Percentiles rank a stretch among this genome's conserved stretches.
Conservation (phyloP, 2,329 filamentous ascomycete species). For the Dendrostoma leiphaemia region DNA sequence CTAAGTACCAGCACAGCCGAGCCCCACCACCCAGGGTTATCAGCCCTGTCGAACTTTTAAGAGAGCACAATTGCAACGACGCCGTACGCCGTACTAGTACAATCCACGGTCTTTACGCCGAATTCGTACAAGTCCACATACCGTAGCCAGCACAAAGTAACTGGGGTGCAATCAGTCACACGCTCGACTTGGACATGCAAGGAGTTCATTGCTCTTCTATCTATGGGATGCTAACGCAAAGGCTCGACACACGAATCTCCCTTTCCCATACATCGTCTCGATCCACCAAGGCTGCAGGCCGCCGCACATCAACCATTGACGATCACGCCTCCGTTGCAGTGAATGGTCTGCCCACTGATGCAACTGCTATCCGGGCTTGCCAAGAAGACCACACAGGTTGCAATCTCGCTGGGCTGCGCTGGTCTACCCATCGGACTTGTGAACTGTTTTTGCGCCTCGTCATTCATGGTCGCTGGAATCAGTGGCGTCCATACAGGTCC, state of each 20-base stretch:
- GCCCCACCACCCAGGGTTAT: background rate
- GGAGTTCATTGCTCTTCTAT: background rate
- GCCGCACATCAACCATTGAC: conserved; percentile 44
- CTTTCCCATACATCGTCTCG: background rate
- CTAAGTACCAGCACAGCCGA: too few species aligned
- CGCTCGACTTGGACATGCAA: too few species aligned
- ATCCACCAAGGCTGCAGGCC: background rate
- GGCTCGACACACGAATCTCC: background rate
- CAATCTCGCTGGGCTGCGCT: conserved; percentile 78
- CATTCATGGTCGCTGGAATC: conserved; percentile 70
- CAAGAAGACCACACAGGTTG: conserved; percentile 78
- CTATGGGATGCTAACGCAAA: background rate
- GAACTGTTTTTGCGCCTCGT: conserved; percentile 70
- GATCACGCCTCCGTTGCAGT: conserved; percentile 50
- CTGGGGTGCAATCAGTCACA: too few species aligned
- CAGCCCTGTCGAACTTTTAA: too few species aligned
- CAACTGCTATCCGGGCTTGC: conserved; percentile 71
- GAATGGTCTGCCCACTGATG: conserved; percentile 67
- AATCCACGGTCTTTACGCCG: too few species aligned
- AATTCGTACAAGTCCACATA: too few species aligned
- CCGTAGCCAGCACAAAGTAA: too few species aligned
- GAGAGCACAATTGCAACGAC: too few species aligned
- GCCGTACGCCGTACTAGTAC: too few species aligned
- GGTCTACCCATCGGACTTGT: conserved; percentile 73
- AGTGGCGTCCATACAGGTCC: conserved; percentile 79